phyloP scores from a whole-genome alignment of 2,329 filamentous ascomycete species.

The Beauveria scarabaeidicola region DNA sequence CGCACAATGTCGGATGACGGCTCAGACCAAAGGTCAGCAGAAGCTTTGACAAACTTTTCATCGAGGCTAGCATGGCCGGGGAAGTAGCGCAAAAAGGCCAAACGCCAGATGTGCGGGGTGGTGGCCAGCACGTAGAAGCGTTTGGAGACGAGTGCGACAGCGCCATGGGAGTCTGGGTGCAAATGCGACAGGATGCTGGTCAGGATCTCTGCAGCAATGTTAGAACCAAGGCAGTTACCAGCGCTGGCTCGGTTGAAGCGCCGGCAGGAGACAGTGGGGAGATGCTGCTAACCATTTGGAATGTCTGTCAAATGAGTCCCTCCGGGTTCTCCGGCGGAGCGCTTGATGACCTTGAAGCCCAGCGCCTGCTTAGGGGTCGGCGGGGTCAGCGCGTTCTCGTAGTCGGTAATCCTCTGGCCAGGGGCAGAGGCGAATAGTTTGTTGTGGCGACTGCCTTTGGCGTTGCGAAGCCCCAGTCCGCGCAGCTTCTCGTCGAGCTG shows the following conservation, averaged over 20 bases:
- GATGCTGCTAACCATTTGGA: slow-evolving; percentile 65
- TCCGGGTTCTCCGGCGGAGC: slow-evolving; percentile 28
- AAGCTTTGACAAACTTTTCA: slow-evolving; percentile 25
- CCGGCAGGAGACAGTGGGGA: background rate
- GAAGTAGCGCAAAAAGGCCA: slow-evolving; percentile 86
- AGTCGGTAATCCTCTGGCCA: slow-evolving; percentile 49
- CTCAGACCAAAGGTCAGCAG: slow-evolving; percentile 32
- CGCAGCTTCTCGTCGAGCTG: slow-evolving; percentile 42
- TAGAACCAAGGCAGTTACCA: background rate
- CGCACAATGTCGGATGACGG: slow-evolving; percentile 48
- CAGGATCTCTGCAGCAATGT: slow-evolving; percentile 61
- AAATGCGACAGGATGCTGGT: slow-evolving; percentile 88
- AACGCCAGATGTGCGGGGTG: slow-evolving; percentile 86
- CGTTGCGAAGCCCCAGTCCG: slow-evolving; percentile 39
- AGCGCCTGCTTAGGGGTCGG: slow-evolving; percentile 37
- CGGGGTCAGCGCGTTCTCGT: slow-evolving; percentile 50
- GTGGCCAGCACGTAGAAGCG: slow-evolving; percentile 82
- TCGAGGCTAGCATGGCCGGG: slow-evolving; percentile 52
- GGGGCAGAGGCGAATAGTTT: slow-evolving; percentile 22
- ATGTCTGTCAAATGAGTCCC: slow-evolving; percentile 48
- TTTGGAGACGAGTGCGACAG: slow-evolving; percentile 77
- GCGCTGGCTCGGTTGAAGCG: background rate
- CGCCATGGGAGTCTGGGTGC: slow-evolving; percentile 72
- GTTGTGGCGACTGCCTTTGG: slow-evolving; percentile 17
- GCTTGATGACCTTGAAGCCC: slow-evolving; percentile 49